Evolutionary conservation across 1,284 basidiomycete genomes (phyloP), one percentile per base, ranked within the genome.

Genomic region (Cystobasidium pallidum): DNA sequence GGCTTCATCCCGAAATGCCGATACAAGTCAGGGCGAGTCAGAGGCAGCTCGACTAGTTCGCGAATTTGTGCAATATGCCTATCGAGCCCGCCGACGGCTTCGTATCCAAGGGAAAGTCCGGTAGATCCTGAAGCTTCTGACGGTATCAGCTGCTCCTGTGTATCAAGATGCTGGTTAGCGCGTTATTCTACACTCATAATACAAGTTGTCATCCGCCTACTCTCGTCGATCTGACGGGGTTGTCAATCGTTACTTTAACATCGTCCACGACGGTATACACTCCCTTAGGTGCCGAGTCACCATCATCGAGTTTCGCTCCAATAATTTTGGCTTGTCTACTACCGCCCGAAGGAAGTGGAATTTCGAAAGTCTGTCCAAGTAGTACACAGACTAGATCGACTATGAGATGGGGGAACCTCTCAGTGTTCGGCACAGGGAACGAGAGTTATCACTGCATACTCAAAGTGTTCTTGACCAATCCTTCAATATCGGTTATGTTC

Each of bases 41-140:
- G 84, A 0, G 96, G 96, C 67, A 99, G 89, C 78, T 99, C 95
- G 47, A 99, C 87, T n/a, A 99, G 86, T 77, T 94, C 90, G 45
- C 91, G 87, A 75, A 99, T 91, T 80, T 92, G 88, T 66, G 87
- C 84, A 74, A 99, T 94, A 79, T 97, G 94, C 75, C 87, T 86
- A 76, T 89, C 86, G 30, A 99, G 85, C 2, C 96, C 96, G 30
- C 96, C 96, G 19, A 99, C 88, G 17, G 87, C 85, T 19, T 87
- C 84, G 79, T 86, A 86, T 0, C 84, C 75, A 19, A 51, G 24
- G 17, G 68, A 61, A 4, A 71, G 49, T 17, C 68, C 68, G 17
- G 51, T 30, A 15, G 68, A 71, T 28, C 68, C 68, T 21, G 47
- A 32, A 10, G 61, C 43, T n/a, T 52, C 45, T 17, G 49, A 13